Base-by-base conservation (phyloP, 495 filamentous ascomycete genomes). In the Extremus antarcticus region DNA sequence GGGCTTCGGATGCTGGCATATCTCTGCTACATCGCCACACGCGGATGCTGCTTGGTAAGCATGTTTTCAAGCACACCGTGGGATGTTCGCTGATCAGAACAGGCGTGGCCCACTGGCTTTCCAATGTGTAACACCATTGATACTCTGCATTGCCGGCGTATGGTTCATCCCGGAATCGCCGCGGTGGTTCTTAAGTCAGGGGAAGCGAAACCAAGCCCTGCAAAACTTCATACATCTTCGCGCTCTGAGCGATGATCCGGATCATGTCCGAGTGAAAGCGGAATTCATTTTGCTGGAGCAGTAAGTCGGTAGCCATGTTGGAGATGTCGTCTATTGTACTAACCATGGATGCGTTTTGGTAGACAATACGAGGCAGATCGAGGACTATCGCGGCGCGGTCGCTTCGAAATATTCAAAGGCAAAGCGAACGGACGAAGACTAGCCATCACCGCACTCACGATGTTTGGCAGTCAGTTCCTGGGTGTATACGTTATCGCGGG, bases 31-130 rank as follows among this genome's bases (percentile, higher is more conserved):
- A 23, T 55, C 57, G 1, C 19, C 40, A 2, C 25, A 25, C 16
- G 54, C 45, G 23, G 52, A 47, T 24, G 29, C 29, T 35, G 29
- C 29, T 35, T 35, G 29, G 29, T 35, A 13, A 7, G 29, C 13
- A 35, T 13, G 13, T 35, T 7, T 35, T 13, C 13, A 35, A 35
- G 29, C 4, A 13, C 13, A 35, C 7, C 29, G 4, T 4, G 7
- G 4, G 29, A 35, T 13, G 29, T 58, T 76, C 56, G 69, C 68
- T n/a, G n/a, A n/a, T n/a, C n/a, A n/a, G n/a, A n/a, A n/a, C 13
- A 75, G 74, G 74, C 56, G 74, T 25, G 75, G 76, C 45, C 64
- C 64, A 11, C 57, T 78, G 2, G 70, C 71, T 19, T 61, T 78
- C 21, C 70, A 76, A 50, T 68, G 63, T 40, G 53, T 72, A 3